Evolutionary conservation across 1,139 yeast species (phyloP).

Genomic region (Protomyces pachydermus): DNA sequence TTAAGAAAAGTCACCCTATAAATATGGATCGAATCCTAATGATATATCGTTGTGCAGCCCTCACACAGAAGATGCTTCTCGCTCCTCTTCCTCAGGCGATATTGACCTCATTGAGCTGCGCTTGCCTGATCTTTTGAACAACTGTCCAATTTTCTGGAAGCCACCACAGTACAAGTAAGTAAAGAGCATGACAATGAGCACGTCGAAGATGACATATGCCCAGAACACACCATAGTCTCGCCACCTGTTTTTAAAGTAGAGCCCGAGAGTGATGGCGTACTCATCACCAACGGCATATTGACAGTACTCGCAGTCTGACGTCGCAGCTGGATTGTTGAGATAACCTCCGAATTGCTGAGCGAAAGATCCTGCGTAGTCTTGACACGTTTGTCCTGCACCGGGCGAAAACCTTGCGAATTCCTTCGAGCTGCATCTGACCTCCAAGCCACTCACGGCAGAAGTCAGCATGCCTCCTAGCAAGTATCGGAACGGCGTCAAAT

Average conservation of each 20-base stretch:
- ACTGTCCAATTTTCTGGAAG: background rate
- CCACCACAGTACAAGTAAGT: constrained; percentile 6
- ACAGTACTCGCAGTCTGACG: constrained; percentile 58
- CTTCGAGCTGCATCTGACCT: constrained; percentile 49
- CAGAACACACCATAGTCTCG: constrained; percentile 55
- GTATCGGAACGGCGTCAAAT: constrained; percentile 65
- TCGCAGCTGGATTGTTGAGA: constrained; percentile 50
- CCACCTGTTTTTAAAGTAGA: constrained; percentile 51
- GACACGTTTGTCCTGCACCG: constrained; percentile 58
- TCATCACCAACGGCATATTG: constrained; percentile 51
- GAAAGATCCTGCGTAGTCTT: constrained; percentile 45
- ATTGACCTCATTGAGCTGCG: too few relatives aligned
- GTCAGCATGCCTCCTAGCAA: constrained; percentile 56
- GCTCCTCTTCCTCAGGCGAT: too few relatives aligned
- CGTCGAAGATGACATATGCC: constrained; percentile 47
- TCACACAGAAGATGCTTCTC: too few relatives aligned
- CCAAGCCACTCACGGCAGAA: constrained; percentile 51
- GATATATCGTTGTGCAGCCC: too few relatives aligned
- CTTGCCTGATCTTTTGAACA: background rate
- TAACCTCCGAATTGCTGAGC: constrained; percentile 49
- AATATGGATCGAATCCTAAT: too few relatives aligned
- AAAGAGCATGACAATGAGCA: constrained; percentile 30
- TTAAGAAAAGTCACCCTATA: too few relatives aligned
- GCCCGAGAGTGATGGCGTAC: constrained; percentile 47
- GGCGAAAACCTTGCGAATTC: constrained; percentile 56